Percentiles rank a stretch among this genome's conserved stretches.
Evolutionary conservation across 2,329 filamentous ascomycete genomes (phyloP).

Genomic region (Alternaria hordeiaustralica): DNA sequence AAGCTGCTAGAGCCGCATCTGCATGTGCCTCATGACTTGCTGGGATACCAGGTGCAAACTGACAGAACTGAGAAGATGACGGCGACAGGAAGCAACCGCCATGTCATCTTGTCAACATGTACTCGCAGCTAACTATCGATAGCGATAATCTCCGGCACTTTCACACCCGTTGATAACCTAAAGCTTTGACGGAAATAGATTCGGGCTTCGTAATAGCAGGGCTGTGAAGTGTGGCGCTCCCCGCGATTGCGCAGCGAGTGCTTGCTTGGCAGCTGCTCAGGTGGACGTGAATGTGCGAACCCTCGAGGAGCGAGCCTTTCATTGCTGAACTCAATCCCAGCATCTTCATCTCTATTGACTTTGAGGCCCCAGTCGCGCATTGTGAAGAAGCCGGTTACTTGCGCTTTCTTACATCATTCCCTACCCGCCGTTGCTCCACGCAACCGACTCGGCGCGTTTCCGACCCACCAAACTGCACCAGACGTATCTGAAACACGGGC

Average conservation of each 20-base stretch:
- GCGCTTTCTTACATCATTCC: slow-evolving; percentile 12
- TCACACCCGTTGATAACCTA: slow-evolving; percentile 1
- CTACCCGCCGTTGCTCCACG: slow-evolving; percentile 37
- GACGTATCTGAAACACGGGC: slow-evolving; percentile 37
- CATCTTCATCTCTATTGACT: neutral
- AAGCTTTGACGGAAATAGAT: slow-evolving; percentile 8
- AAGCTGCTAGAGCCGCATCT: neutral
- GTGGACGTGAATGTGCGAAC: neutral
- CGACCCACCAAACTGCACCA: slow-evolving; percentile 29
- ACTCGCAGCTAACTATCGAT: neutral
- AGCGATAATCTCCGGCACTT: neutral
- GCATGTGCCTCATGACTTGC: neutral
- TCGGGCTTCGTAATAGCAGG: slow-evolving; percentile 13
- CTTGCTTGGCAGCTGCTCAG: slow-evolving; percentile 7
- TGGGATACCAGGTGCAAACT: neutral
- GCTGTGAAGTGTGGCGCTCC: slow-evolving; percentile 17
- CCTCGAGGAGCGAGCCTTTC: neutral
- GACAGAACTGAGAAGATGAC: neutral
- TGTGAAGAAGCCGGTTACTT: neutral
- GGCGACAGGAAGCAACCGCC: neutral
- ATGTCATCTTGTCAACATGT: neutral
- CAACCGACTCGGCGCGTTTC: slow-evolving; percentile 34
- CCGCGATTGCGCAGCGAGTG: slow-evolving; percentile 13
- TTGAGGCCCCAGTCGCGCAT: neutral
- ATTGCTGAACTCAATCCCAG: neutral